Base-by-base conservation (phyloP, 2,329 filamentous ascomycete genomes). In the Ascocoryne sarcoides region DNA sequence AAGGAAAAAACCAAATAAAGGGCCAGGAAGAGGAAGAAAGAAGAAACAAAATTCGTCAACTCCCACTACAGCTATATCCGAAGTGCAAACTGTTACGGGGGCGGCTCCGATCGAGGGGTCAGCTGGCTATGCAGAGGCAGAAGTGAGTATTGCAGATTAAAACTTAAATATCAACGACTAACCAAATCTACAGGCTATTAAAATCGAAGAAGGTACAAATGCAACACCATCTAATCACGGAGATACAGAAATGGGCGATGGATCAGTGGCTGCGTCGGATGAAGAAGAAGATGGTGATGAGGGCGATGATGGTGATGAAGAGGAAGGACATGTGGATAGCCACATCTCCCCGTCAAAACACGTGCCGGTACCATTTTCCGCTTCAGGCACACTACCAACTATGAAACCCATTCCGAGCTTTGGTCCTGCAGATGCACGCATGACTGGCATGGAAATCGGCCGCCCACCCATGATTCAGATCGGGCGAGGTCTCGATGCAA, bases 1-100 rank as follows among this genome's bases (percentile, higher is more conserved):
- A 3, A 71, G 87, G 60, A 81, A 88, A 60, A 81, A 85, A 60
- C 94, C 90, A 68, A 70, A 75, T 35, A 89, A 84, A 61, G 83
- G 85, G 0, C 79, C 84, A 26, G 86, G 86, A 5, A 76, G 87
- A 47, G 85, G 85, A 12, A 73, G 78, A 47, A 90, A 82, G 70
- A 84, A 81, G 63, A 86, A 81, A 59, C 58, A 67, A 52, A 20
- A 42, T 16, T 36, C 49, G n/a, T 50, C 57, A 26, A 52, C 51
- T 30, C n/a, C n/a, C n/a, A n/a, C n/a, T n/a, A n/a, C n/a, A n/a
- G n/a, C n/a, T n/a, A n/a, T n/a, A n/a, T n/a, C n/a, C n/a, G n/a
- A n/a, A n/a, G n/a, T n/a, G n/a, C n/a, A n/a, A n/a, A n/a, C n/a
- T 42, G 52, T 36, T 5, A 51, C 56, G 21, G 49, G 42, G 7